Base-by-base conservation (phyloP, 805 yeast species). In the Schizosaccharomyces cryophilus region DNA sequence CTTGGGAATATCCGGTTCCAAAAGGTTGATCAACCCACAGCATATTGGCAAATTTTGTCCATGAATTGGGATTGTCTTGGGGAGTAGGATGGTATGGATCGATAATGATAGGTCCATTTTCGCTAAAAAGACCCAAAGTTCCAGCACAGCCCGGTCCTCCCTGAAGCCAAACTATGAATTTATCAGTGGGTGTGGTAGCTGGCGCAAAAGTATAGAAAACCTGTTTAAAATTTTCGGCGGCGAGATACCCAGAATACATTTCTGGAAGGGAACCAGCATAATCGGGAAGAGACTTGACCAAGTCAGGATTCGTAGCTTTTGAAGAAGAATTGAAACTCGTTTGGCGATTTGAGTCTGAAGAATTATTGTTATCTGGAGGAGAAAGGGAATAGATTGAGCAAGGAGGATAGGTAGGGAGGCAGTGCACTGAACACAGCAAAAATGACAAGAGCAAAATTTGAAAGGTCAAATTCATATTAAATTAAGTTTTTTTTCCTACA, bases 71-170 rank as follows among this genome's bases (percentile, higher is more conserved):
- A 77, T 75, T 26, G 89, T 89, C 67, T 78, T 78, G 63, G 82
- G 61, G 61, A 17, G 48, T 47, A 4, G 24, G n/a, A 19, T 31
- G 69, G 31, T 82, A 77, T 55, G 78, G 71, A 62, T 75, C 78
- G 64, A 87, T 81, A 26, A 82, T 75, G 1, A 94, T 77, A 17
- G 95, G 90, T 35, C 95, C 95, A 66, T 87, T 77, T 70, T 87
- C 95, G 69, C 86, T 85, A 69, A 87, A 84, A 65, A 85, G 77
- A 0, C 95, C 95, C 15, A 94, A 85, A 73, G 86, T 73, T 11
- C 95, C 85, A 17, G 94, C 85, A 73, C 95, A 87, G 3, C 96
- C 96, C 55, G 96, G 95, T 19, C 96, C 96, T 66, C 96, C 96
- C 69, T 87, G 87, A 69, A 87, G 77, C 95, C 95, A 87, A 67